Conservation (phyloP, 1,284 basidiomycete genomes). For the Puccinia triticina region DNA sequence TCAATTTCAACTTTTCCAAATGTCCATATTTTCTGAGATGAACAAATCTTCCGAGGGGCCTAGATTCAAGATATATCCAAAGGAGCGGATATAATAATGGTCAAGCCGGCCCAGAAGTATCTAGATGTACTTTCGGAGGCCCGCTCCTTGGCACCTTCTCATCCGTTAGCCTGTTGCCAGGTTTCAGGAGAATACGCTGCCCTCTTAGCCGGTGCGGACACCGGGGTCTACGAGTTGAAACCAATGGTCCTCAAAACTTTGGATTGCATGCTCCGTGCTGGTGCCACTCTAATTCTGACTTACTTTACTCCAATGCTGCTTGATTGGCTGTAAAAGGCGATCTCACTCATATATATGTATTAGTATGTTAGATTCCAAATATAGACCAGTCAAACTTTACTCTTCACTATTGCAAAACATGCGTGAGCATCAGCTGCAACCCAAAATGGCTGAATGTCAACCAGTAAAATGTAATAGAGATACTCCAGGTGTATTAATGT, state of each 20-base stretch:
- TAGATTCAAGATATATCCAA: slow-evolving; percentile 86
- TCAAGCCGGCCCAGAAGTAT: slow-evolving; percentile 94
- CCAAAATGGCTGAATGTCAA: too few species aligned
- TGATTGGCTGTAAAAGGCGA: slow-evolving; percentile 35
- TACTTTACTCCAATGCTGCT: slow-evolving; percentile 46
- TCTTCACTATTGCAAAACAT: not conserved
- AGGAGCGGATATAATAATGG: slow-evolving; percentile 98
- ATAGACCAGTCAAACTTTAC: too few species aligned
- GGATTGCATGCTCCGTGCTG: slow-evolving; percentile 87
- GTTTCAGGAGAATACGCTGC: slow-evolving; percentile 97
- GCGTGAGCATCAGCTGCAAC: not conserved
- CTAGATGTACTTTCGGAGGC: slow-evolving; percentile 94
- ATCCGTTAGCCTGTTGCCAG: slow-evolving; percentile 86
- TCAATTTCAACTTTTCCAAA: not conserved
- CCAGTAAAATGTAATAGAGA: not conserved
- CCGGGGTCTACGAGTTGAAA: slow-evolving; percentile 87
- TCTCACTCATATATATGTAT: not conserved
- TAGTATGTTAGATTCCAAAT: too few species aligned
- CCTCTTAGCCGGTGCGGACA: slow-evolving; percentile 87
- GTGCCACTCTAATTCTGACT: slow-evolving; percentile 63
- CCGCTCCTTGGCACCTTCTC: slow-evolving; percentile 75
- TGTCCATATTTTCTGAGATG: not conserved
- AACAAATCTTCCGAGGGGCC: not conserved
- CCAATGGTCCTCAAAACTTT: slow-evolving; percentile 91
- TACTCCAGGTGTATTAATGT: too few species aligned